Percentiles rank a stretch among this genome's conserved stretches.
These are phyloP conservation scores for Fomes fomentarius DNA, from an alignment of 1,284 basidiomycete species.

Conservation along the genomic window DNA sequence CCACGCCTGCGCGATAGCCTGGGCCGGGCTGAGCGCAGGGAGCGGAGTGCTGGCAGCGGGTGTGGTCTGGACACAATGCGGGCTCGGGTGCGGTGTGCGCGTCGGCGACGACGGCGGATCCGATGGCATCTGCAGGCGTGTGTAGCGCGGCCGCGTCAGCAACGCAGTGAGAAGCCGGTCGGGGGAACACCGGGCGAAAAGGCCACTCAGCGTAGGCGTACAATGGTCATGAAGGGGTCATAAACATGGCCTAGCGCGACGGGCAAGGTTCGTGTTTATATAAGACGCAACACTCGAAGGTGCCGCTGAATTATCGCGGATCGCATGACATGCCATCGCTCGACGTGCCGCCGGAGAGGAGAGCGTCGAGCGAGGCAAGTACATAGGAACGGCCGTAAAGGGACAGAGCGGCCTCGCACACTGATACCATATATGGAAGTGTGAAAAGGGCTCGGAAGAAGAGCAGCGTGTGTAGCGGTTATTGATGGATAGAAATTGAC, in stretches of 20 bases:
- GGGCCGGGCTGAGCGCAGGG: constrained; percentile 49
- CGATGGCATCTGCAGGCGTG: constrained; percentile 37
- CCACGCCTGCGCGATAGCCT: constrained; percentile 70
- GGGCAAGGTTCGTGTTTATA: constrained; percentile 38
- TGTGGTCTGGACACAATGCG: constrained; percentile 21
- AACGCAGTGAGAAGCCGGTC: constrained; percentile 3
- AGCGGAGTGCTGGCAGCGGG: constrained; percentile 19
- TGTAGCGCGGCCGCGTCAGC: not conserved
- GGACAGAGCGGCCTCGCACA: constrained; percentile 25
- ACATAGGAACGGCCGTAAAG: constrained; percentile 37
- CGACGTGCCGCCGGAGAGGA: constrained; percentile 25
- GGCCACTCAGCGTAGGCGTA: constrained; percentile 25
- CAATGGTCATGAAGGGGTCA: constrained; percentile 38
- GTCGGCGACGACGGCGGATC: constrained; percentile 35
- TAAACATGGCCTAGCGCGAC: constrained; percentile 26
- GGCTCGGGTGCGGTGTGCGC: constrained; percentile 27
- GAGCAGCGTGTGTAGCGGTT: constrained; percentile 21
- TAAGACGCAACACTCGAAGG: constrained; percentile 25
- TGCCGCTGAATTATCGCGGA: constrained; percentile 32
- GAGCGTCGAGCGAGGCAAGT: constrained; percentile 30
- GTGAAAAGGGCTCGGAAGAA: constrained; percentile 31
- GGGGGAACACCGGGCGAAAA: constrained; percentile 11
- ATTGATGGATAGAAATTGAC: constrained; percentile 17
- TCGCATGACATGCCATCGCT: constrained; percentile 31
- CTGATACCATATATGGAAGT: constrained; percentile 34